A percentile compares a stretch with the other conserved stretches of the same genome.
These are phyloP conservation scores for Trifolium fragiferum DNA, from an alignment of 306 rosid species.

Conservation along the genomic window DNA sequence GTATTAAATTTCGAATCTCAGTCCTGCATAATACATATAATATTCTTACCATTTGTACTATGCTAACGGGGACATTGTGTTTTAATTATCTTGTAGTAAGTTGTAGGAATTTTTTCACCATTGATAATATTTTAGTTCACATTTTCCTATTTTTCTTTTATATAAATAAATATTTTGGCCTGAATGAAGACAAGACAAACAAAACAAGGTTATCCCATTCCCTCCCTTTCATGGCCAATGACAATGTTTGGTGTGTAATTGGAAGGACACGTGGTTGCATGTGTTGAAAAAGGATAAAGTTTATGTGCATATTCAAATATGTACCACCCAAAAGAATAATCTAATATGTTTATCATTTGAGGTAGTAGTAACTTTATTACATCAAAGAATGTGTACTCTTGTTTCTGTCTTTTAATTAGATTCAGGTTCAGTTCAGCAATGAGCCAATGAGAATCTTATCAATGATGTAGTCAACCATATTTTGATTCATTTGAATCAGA, in stretches of 20 bases:
- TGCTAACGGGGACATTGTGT: too few relatives aligned
- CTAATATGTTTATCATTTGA: background rate
- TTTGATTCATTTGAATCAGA: too few relatives aligned
- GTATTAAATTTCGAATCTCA: too few relatives aligned
- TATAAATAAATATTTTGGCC: background rate
- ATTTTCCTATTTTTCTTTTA: too few relatives aligned
- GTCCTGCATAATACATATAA: too few relatives aligned
- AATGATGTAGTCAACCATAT: background rate
- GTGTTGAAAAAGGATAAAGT: background rate
- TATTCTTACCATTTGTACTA: too few relatives aligned
- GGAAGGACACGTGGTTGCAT: constrained; percentile 1
- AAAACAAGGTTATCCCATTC: background rate
- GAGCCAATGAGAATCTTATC: background rate
- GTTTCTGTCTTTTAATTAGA: background rate
- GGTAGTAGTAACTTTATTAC: background rate
- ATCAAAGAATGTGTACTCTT: background rate
- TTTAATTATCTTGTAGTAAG: background rate
- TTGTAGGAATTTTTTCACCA: background rate
- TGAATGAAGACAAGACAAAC: background rate
- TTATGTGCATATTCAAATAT: background rate
- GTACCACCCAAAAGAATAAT: background rate
- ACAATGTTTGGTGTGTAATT: background rate
- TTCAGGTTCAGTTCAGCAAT: too few relatives aligned
- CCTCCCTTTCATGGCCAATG: too few relatives aligned
- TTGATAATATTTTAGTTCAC: too few relatives aligned